Evolutionary conservation across 768 basidiomycete species (phyloP).

Genomic region (Dacryopinax spathularia): DNA sequence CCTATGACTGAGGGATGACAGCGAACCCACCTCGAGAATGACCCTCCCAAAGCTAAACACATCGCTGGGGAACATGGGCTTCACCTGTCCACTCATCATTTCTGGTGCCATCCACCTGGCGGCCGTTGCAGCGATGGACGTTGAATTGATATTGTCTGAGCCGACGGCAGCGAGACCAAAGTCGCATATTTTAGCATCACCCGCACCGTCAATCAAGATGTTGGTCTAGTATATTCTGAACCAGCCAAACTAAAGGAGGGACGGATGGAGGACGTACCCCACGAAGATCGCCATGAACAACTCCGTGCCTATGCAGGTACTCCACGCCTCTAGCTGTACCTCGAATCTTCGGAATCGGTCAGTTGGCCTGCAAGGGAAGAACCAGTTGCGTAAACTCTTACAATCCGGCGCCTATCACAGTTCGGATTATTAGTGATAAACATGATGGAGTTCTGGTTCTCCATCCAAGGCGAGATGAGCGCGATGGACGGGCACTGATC

Average conservation of each 20-base stretch:
- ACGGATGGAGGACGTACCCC: neutral
- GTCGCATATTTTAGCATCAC: neutral
- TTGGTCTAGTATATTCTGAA: neutral
- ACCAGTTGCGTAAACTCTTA: no score
- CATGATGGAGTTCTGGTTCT: neutral
- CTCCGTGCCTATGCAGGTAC: neutral
- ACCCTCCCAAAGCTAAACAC: neutral
- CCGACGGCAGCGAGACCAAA: neutral
- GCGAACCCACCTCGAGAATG: neutral
- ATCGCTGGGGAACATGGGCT: neutral
- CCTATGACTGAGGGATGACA: neutral
- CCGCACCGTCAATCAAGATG: neutral
- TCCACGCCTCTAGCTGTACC: neutral
- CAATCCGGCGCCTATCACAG: neutral
- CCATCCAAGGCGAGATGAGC: neutral
- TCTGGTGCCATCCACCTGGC: neutral
- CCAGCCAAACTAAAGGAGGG: neutral
- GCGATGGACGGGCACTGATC: neutral
- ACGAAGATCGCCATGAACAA: neutral
- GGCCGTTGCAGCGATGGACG: neutral
- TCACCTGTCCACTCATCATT: neutral
- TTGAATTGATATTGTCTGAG: neutral
- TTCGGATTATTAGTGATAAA: neutral
- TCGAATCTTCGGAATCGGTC: neutral
- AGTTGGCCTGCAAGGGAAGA: neutral